Evolutionary conservation across 2,329 filamentous ascomycete genomes (phyloP).

Genomic region (Diaporthe destruens): DNA sequence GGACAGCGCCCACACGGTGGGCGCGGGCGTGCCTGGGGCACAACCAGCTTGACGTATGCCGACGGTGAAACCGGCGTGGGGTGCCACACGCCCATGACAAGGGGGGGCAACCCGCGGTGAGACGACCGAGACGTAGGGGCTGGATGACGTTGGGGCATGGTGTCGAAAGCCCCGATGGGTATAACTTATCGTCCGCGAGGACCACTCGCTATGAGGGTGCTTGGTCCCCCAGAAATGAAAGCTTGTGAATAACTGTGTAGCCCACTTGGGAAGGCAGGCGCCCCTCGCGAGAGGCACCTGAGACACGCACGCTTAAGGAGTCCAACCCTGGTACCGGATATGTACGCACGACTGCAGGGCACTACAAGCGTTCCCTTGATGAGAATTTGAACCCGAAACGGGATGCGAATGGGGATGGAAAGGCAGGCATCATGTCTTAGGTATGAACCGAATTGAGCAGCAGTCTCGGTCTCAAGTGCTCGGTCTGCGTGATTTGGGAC

Average conservation of each 20-base stretch:
- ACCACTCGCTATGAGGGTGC: background rate
- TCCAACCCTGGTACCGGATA: background rate
- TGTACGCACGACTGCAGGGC: background rate
- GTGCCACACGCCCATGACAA: background rate
- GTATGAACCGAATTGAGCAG: no score
- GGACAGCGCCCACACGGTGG: background rate
- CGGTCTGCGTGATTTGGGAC: no score
- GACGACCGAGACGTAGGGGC: background rate
- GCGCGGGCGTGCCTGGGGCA: slow-evolving; percentile 14
- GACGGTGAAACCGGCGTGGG: background rate
- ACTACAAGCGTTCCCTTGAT: slow-evolving; percentile 57
- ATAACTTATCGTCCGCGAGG: background rate
- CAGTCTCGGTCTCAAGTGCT: no score
- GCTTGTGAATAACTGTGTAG: background rate
- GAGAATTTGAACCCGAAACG: slow-evolving; percentile 67
- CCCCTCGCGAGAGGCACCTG: background rate
- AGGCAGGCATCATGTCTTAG: slow-evolving; percentile 64
- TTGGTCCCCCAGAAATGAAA: background rate
- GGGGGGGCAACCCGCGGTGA: background rate
- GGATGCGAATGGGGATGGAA: slow-evolving; percentile 67
- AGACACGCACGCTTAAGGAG: no score
- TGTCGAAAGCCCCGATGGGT: background rate
- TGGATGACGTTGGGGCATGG: no score
- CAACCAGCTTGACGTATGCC: slow-evolving; percentile 9
- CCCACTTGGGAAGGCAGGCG: background rate